Percentiles rank a stretch among this genome's conserved stretches.
phyloP scores from a whole-genome alignment of 1,284 basidiomycete genomes.

The Rhodotorula sp. region DNA sequence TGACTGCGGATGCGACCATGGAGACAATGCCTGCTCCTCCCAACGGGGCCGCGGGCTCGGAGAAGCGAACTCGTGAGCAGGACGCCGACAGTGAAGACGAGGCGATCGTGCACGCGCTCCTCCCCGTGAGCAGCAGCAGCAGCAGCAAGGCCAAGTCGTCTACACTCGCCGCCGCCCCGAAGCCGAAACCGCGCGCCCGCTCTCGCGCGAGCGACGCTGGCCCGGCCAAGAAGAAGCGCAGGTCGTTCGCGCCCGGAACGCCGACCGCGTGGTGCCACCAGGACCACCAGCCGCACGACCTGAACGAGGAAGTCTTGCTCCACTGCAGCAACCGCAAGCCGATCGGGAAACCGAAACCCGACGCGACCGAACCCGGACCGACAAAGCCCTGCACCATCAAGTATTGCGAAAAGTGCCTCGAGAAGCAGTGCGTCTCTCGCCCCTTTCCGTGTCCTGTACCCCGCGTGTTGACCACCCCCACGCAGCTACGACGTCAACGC shows the following conservation, averaged over 20 bases:
- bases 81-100: neutral
- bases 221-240: constrained; percentile 18
- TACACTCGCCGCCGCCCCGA: neutral
- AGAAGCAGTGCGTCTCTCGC: constrained; percentile 2
- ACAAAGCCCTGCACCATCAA: constrained; percentile 7
- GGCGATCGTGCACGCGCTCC: neutral
- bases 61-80: too few relatives aligned
- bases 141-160: neutral
- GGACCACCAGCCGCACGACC: constrained; percentile 15
- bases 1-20: too few relatives aligned
- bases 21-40: too few relatives aligned
- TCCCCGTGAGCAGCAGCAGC: neutral
- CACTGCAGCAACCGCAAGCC: constrained; percentile 14
- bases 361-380: neutral
- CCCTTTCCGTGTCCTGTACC: neutral
- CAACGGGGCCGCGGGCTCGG: too few relatives aligned
- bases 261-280: constrained; percentile 32
- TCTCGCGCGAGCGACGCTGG: neutral
- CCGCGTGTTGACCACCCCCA: neutral
- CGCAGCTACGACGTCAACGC: constrained; percentile 15
- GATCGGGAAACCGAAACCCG: constrained; percentile 2
- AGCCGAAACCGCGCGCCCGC: neutral
- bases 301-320: constrained; percentile 2
- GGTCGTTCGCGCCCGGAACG: constrained; percentile 3
- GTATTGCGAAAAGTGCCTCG: constrained; percentile 20